A percentile compares a stretch with the other conserved stretches of the same genome.
phyloP scores from a whole-genome alignment of 164 flowering plant genomes.

The Sedum album region DNA sequence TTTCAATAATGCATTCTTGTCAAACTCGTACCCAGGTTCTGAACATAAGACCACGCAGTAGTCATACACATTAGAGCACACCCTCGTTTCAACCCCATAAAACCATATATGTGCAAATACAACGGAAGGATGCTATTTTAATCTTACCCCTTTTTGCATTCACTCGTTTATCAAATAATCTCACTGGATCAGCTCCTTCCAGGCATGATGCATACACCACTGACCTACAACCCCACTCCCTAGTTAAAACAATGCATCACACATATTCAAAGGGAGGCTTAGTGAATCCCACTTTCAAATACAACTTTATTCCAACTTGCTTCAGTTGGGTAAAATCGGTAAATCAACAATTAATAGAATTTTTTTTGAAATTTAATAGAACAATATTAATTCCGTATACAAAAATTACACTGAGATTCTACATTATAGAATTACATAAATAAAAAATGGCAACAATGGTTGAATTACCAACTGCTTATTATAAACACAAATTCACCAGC shows the following conservation, averaged over 20 bases:
- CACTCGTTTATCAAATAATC: slow-evolving; percentile 71
- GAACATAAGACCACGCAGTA: slow-evolving; percentile 5
- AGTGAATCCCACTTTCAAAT: too few species aligned
- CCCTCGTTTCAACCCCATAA: neutral
- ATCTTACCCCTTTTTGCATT: slow-evolving; percentile 57
- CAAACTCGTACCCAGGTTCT: slow-evolving; percentile 67
- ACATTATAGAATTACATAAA: too few species aligned
- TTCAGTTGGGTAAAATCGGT: too few species aligned
- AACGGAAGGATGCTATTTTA: neutral
- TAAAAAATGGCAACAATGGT: too few species aligned
- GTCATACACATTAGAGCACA: neutral
- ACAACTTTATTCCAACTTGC: too few species aligned
- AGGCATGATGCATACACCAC: slow-evolving; percentile 79
- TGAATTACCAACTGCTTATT: too few species aligned
- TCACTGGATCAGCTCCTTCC: slow-evolving; percentile 86
- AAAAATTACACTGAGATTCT: too few species aligned
- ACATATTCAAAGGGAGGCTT: neutral
- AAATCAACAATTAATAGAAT: too few species aligned
- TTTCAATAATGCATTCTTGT: slow-evolving; percentile 28
- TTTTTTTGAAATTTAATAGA: too few species aligned
- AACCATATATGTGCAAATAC: neutral
- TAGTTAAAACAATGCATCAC: neutral
- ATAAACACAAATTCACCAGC: too few species aligned
- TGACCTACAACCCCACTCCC: neutral
- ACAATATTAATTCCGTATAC: too few species aligned